Evolutionary conservation across 495 filamentous ascomycete species (phyloP).

Genomic region (Diplogelasinospora grovesii): DNA sequence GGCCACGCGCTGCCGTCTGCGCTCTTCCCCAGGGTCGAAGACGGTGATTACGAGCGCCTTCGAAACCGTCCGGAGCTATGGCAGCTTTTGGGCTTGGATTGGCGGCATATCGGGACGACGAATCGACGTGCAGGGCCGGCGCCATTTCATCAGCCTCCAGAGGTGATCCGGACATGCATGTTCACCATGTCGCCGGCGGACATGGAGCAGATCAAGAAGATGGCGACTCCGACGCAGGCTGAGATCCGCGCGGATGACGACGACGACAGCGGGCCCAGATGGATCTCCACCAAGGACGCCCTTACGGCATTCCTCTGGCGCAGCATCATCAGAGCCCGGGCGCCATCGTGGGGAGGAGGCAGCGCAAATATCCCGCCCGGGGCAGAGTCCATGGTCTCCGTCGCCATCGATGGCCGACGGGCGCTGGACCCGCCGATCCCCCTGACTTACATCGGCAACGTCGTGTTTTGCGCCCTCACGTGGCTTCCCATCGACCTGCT

Average conservation of each 20-base stretch:
- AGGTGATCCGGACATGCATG: not conserved
- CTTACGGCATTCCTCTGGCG: not conserved
- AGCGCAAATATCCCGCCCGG: not conserved
- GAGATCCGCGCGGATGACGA: no score
- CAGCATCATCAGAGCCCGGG: not conserved
- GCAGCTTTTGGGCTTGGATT: no score
- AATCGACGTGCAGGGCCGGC: no score
- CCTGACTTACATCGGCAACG: not conserved
- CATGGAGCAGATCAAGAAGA: not conserved
- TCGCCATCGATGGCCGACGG: not conserved
- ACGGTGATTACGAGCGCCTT: no score
- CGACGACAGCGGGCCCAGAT: not conserved
- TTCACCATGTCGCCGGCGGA: not conserved
- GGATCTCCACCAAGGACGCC: not conserved
- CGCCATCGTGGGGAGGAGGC: not conserved
- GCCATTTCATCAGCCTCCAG: no score
- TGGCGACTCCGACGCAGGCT: not conserved
- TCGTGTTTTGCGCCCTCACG: not conserved
- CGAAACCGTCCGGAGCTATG: no score
- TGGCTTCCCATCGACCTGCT: not conserved
- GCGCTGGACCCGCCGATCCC: not conserved
- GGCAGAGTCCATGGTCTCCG: constrained; percentile 1
- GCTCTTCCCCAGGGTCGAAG: no score
- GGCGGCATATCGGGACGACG: no score
- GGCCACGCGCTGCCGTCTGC: no score